phyloP scores from a whole-genome alignment of 2,329 filamentous ascomycete species.

The Fusarium miscanthi region DNA sequence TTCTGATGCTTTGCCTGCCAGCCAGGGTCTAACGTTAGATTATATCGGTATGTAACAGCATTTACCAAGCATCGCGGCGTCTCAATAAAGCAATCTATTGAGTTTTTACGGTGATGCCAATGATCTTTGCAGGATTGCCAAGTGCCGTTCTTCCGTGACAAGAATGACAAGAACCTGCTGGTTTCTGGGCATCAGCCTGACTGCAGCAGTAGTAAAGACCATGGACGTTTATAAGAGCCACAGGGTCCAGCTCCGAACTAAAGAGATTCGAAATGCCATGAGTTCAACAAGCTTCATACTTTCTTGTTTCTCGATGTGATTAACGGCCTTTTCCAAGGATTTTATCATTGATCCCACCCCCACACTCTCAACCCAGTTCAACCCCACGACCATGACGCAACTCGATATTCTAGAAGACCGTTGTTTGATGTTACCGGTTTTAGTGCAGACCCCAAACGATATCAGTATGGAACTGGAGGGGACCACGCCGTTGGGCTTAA shows the following conservation, averaged over 20 bases:
- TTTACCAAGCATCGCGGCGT: background rate
- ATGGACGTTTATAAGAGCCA: conserved; percentile 18
- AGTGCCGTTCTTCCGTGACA: conserved; percentile 34
- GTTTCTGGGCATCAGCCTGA: conserved; percentile 9
- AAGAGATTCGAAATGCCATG: background rate
- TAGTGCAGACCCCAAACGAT: conserved; percentile 9
- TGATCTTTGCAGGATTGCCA: conserved; percentile 30
- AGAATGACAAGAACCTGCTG: conserved; percentile 20
- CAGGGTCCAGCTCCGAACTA: background rate
- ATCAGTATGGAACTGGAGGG: conserved; percentile 5
- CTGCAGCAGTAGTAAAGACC: conserved; percentile 16
- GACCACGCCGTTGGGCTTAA: conserved; percentile 21
- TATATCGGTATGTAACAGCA: conserved; percentile 1
- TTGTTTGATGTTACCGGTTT: conserved; percentile 33
- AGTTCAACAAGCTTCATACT: background rate
- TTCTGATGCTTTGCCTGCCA: conserved; percentile 10
- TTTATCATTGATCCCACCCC: background rate
- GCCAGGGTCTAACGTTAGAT: conserved; percentile 11
- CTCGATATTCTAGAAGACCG: conserved; percentile 39
- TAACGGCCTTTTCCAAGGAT: background rate
- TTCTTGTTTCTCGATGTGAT: background rate
- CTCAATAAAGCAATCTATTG: background rate
- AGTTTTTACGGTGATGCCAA: conserved; percentile 19
- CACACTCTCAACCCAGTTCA: conserved; percentile 1
- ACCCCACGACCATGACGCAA: conserved; percentile 43